Evolutionary conservation across 2,329 filamentous ascomycete species (phyloP), one percentile per base, ranked within the genome.

Genomic region (Fusarium concolor): DNA sequence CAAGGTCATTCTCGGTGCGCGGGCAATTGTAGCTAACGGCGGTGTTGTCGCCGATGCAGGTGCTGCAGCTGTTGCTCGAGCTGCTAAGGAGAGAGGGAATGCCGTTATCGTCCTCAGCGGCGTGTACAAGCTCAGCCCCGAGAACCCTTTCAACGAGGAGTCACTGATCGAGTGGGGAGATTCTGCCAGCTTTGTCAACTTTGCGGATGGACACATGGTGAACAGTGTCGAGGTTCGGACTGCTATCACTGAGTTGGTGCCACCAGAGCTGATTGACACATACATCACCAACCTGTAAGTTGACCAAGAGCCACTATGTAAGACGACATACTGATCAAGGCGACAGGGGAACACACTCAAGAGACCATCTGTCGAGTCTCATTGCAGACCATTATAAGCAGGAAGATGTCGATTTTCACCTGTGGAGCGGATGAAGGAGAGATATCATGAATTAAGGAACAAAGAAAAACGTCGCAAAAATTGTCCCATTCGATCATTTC

Each of bases 101-200:
- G 92, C 94, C 0, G 94, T 99, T 18, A 90, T 98, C 24, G 93
- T 96, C 5, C 87, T 99, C 42, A 92, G 91, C 52, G 95, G 94
- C 31, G 90, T 98, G 20, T 98, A 97, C 84, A 97, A 97, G 80
- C 87, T 99, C 56, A 96, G 93, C 71, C 94, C 96, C 0, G 90
- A 96, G 61, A 95, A 94, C 74, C 92, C 94, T 2, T 94, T 94
- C 73, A 90, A 96, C 73, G 90, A 92, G 53, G 91, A 93, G 67
- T 88, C 89, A 6, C 82, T 97, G 63, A 92, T 97, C 60, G 95
- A 97, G 80, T 93, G 93, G 81, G 95, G 93, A 17, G 90, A 94
- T 76, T 89, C 94, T 2, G 89, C 90, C 54, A 90, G 87, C 69
- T 90, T 93, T 57, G 87, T 96, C 42, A 86, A 85, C 38, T 97